Percentiles rank a stretch among this genome's conserved stretches.
These are phyloP conservation scores for Epichloe scottii DNA, from an alignment of 2,329 filamentous ascomycete genomes.

Conservation along the genomic window DNA sequence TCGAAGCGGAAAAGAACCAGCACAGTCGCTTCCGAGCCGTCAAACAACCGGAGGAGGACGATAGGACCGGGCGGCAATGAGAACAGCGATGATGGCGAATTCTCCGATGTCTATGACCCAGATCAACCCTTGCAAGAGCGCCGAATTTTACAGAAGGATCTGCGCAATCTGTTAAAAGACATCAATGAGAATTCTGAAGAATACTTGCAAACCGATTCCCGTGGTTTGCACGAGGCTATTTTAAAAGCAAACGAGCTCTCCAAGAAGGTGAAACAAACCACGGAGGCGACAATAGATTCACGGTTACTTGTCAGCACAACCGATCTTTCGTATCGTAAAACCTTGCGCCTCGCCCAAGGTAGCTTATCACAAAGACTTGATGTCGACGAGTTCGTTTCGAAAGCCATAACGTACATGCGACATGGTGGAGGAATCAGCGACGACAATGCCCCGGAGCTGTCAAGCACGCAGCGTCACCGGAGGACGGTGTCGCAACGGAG, in stretches of 20 bases:
- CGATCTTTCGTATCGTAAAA: constrained; percentile 69
- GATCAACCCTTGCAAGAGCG: constrained; percentile 68
- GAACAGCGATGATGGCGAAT: constrained; percentile 8
- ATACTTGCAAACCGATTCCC: constrained; percentile 52
- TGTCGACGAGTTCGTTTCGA: constrained; percentile 81
- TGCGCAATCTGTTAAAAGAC: constrained; percentile 53
- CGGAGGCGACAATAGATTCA: constrained; percentile 82
- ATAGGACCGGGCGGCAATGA: constrained; percentile 9
- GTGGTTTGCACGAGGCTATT: constrained; percentile 53
- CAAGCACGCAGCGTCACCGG: constrained; percentile 34
- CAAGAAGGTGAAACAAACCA: constrained; percentile 67
- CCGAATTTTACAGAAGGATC: constrained; percentile 53
- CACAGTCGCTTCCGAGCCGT: constrained; percentile 11
- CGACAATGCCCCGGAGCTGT: constrained; percentile 37
- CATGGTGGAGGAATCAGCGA: constrained; percentile 44
- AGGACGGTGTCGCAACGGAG: constrained; percentile 17
- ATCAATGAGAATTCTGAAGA: constrained; percentile 60
- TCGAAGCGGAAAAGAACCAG: constrained; percentile 22
- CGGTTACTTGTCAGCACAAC: constrained; percentile 71
- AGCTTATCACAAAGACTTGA: constrained; percentile 66
- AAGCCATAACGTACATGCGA: constrained; percentile 80
- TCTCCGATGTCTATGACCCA: constrained; percentile 56
- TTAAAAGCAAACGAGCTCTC: constrained; percentile 52
- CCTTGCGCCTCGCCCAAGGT: constrained; percentile 60
- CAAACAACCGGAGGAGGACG: constrained; percentile 11